phyloP scores from a whole-genome alignment of 495 filamentous ascomycete species.

The Xylaria acuta region DNA sequence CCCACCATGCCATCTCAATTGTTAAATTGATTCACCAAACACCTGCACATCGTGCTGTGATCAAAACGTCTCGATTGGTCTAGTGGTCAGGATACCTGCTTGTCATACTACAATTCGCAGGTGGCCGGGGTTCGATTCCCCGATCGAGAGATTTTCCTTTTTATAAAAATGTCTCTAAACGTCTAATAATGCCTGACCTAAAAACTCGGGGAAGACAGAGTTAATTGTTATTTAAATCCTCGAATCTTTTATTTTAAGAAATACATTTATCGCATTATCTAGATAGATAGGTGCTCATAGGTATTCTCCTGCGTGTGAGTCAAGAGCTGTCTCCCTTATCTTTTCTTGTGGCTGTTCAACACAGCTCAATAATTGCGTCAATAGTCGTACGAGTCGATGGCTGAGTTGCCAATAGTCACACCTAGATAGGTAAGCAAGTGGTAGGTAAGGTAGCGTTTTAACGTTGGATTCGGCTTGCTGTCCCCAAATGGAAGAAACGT shows the following conservation, averaged over 20 bases:
- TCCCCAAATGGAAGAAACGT: background rate
- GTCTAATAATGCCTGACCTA: too few relatives aligned
- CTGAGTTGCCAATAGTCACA: slow-evolving; percentile 6
- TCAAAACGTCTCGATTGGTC: slow-evolving; percentile 46
- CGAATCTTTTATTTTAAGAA: background rate
- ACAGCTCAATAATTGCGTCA: slow-evolving; percentile 7
- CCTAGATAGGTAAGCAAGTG: background rate
- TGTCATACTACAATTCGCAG: slow-evolving; percentile 42
- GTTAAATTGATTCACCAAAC: too few relatives aligned
- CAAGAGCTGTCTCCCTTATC: background rate
- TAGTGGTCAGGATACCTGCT: slow-evolving; percentile 50
- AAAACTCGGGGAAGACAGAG: too few relatives aligned
- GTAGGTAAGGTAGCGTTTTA: background rate
- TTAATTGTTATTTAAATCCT: too few relatives aligned
- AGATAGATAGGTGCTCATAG: background rate
- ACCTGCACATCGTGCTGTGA: too few relatives aligned
- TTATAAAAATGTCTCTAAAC: too few relatives aligned
- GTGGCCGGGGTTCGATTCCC: slow-evolving; percentile 53
- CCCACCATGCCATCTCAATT: too few relatives aligned
- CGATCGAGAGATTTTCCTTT: slow-evolving; percentile 50
- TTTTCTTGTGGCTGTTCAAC: background rate
- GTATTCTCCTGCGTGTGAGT: background rate
- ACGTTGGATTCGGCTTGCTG: background rate
- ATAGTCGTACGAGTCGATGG: slow-evolving; percentile 3
- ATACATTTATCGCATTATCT: background rate